Evolutionary conservation across 2,329 filamentous ascomycete genomes (phyloP).

Genomic region (Verticillium klebahnii): DNA sequence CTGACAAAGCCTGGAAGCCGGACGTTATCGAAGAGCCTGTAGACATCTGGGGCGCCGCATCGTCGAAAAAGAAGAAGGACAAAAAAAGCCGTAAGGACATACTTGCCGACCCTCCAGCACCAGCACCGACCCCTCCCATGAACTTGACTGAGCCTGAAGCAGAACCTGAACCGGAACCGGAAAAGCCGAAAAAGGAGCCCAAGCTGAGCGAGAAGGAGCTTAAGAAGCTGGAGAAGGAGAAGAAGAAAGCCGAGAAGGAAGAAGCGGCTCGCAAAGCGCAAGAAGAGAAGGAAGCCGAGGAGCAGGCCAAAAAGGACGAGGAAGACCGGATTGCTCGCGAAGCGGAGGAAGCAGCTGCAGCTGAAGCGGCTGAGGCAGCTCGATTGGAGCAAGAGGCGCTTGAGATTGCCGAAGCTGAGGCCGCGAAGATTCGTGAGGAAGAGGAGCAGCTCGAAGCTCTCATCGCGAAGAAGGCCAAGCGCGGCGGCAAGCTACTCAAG

Average conservation of each 20-base stretch:
- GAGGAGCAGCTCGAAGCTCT: conserved; percentile 34
- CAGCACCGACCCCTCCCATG: conserved; percentile 43
- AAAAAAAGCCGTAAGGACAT: conserved; percentile 33
- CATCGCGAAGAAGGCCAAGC: conserved; percentile 45
- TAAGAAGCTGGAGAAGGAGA: conserved; percentile 46
- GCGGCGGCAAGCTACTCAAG: conserved; percentile 36
- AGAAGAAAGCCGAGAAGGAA: conserved; percentile 36
- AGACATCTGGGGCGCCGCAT: conserved; percentile 13
- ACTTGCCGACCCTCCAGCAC: conserved; percentile 39
- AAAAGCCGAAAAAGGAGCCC: conserved; percentile 36
- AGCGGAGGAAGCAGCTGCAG: conserved; percentile 22
- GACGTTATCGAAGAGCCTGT: conserved; percentile 37
- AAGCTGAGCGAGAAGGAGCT: conserved; percentile 46
- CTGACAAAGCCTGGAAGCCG: conserved; percentile 29
- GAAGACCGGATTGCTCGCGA: conserved; percentile 24
- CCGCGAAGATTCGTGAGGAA: conserved; percentile 20
- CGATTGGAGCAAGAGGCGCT: conserved; percentile 16
- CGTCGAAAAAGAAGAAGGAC: conserved; percentile 37
- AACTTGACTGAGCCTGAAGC: conserved; percentile 38
- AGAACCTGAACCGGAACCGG: conserved; percentile 30
- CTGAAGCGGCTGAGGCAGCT: conserved; percentile 21
- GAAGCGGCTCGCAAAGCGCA: conserved; percentile 37
- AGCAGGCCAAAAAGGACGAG: conserved; percentile 16
- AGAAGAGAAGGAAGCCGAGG: conserved; percentile 24
- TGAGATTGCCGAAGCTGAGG: conserved; percentile 24